Evolutionary conservation across 192 early-diverging fungal genomes (phyloP).

Genomic region (Bifiguratus adelaidae): DNA sequence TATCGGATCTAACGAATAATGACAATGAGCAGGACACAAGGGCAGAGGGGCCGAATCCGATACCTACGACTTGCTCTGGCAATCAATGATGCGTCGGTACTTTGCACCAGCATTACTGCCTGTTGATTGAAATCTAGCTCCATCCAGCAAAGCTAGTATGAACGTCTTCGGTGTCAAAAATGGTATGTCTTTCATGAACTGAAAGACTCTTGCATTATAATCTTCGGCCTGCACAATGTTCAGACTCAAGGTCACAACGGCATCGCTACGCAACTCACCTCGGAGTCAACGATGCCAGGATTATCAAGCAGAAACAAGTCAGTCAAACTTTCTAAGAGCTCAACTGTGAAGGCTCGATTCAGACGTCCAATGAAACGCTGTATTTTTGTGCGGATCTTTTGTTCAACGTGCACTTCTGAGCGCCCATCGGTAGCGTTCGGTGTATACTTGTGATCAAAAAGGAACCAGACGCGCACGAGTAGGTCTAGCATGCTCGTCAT

Average conservation of each 20-base stretch:
- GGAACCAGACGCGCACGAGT: slow-evolving; percentile 34
- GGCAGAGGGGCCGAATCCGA: background rate
- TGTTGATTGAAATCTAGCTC: slow-evolving; percentile 29
- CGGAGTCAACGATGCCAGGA: slow-evolving; percentile 28
- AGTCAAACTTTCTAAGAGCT: slow-evolving; percentile 49
- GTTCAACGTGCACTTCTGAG: slow-evolving; percentile 1
- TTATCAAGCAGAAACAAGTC: slow-evolving; percentile 59
- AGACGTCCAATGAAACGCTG: slow-evolving; percentile 39
- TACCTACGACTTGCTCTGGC: too few species aligned
- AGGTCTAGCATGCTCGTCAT: slow-evolving; percentile 33
- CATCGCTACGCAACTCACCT: too few species aligned
- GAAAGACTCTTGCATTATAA: slow-evolving; percentile 11
- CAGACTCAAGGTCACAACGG: too few species aligned
- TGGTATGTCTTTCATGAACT: slow-evolving; percentile 19
- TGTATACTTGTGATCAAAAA: slow-evolving; percentile 11
- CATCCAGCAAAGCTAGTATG: slow-evolving; percentile 25
- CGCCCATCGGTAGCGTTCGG: background rate
- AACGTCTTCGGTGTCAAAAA: slow-evolving; percentile 18
- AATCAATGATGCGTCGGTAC: too few species aligned
- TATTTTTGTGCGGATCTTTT: slow-evolving; percentile 13
- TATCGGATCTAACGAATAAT: slow-evolving; percentile 40
- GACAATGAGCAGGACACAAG: background rate
- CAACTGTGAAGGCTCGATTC: slow-evolving; percentile 34
- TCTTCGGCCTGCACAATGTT: too few species aligned
- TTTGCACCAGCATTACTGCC: too few species aligned